Conservation (phyloP, 495 filamentous ascomycete species). For the Aspergillus mulundensis region DNA sequence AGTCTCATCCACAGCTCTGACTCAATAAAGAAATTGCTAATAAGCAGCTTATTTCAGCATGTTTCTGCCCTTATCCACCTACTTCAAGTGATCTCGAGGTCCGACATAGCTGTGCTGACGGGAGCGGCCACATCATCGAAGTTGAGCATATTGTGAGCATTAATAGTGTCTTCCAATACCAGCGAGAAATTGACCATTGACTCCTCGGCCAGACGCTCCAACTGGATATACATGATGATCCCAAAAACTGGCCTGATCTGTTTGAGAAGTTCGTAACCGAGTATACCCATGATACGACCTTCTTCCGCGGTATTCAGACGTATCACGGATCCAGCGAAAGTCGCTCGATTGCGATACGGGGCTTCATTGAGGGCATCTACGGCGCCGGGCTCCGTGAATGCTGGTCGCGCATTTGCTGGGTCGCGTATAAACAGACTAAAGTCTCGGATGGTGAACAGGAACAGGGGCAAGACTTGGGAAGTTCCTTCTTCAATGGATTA, state of each 20-base stretch:
- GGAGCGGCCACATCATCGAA: slow-evolving; percentile 17
- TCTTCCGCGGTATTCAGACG: slow-evolving; percentile 26
- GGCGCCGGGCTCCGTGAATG: slow-evolving; percentile 34
- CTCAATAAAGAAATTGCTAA: background rate
- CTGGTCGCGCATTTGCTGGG: slow-evolving; percentile 44
- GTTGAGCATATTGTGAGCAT: slow-evolving; percentile 22
- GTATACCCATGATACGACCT: slow-evolving; percentile 4
- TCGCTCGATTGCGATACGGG: slow-evolving; percentile 19
- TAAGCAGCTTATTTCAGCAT: slow-evolving; percentile 18
- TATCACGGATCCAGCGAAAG: slow-evolving; percentile 7
- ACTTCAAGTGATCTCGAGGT: slow-evolving; percentile 5
- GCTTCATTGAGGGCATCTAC: slow-evolving; percentile 29
- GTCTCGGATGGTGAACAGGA: background rate
- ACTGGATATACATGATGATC: slow-evolving; percentile 12
- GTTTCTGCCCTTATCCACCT: slow-evolving; percentile 28
- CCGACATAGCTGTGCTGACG: slow-evolving; percentile 31
- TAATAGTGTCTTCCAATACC: background rate
- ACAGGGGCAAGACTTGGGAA: slow-evolving; percentile 6
- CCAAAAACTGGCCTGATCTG: slow-evolving; percentile 24
- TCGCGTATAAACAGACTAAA: slow-evolving; percentile 24
- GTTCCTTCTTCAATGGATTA: slow-evolving; percentile 9
- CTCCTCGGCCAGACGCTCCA: slow-evolving; percentile 19
- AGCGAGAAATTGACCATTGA: background rate
- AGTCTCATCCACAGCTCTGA: background rate
- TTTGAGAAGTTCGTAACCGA: slow-evolving; percentile 22